phyloP scores from a whole-genome alignment of 257 asterid genomes.

The Asclepias syriaca region DNA sequence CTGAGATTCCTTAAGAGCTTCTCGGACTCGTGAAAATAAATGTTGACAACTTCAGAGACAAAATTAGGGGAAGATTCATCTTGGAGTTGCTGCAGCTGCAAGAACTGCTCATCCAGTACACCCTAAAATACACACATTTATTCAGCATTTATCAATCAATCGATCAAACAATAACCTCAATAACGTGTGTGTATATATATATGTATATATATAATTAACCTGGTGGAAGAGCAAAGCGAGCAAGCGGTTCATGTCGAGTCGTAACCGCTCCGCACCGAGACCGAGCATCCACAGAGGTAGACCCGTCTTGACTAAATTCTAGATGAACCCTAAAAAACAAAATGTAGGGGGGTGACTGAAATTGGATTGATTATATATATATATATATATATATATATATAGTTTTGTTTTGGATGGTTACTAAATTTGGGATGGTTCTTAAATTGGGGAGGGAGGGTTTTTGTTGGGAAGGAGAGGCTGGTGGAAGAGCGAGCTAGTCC shows the following conservation, averaged over 20 bases:
- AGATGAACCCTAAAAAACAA: neutral
- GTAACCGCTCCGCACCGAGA: constrained; percentile 59
- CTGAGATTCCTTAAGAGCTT: constrained; percentile 75
- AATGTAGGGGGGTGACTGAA: too few relatives aligned
- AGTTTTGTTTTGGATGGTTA: neutral
- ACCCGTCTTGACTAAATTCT: constrained; percentile 74
- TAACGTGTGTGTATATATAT: neutral
- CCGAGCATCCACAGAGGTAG: constrained; percentile 95
- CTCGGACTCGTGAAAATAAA: constrained; percentile 82
- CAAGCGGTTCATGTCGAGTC: constrained; percentile 78
- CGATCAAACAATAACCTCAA: neutral
- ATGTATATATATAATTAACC: too few relatives aligned
- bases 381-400: too few relatives aligned
- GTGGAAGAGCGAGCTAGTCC: neutral
- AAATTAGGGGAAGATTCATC: constrained; percentile 88
- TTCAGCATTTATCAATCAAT: neutral
- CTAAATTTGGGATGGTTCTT: constrained; percentile 10
- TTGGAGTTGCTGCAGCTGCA: constrained; percentile 85
- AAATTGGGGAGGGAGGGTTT: neutral
- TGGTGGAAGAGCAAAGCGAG: constrained; percentile 85
- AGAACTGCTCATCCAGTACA: constrained; percentile 82
- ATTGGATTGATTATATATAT: too few relatives aligned
- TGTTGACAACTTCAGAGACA: constrained; percentile 81
- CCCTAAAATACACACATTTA: constrained; percentile 33
- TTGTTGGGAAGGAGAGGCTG: neutral